Conservation (phyloP, 345 rosid genomes). For the Laguncularia racemosa region DNA sequence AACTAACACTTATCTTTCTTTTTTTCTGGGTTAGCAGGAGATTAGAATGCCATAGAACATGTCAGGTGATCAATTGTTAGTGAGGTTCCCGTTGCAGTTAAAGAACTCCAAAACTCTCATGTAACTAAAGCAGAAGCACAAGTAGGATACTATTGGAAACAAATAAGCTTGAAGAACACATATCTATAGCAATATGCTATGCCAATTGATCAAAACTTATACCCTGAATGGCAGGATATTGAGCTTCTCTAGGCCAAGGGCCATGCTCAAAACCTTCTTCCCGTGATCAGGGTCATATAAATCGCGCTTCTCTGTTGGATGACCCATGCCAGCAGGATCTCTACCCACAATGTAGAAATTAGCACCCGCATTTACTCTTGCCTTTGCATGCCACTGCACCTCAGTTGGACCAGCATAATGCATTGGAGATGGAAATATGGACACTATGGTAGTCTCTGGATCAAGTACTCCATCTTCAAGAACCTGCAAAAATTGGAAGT, state of each 20-base stretch:
- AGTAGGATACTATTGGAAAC: background rate
- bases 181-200: background rate
- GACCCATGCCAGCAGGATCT: slow-evolving; percentile 99
- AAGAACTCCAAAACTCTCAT: no score
- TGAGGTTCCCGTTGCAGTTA: no score
- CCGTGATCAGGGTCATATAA: slow-evolving; percentile 96
- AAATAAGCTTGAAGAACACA: background rate
- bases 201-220: slow-evolving; percentile 4
- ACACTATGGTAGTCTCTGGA: slow-evolving; percentile 78
- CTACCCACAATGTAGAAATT: slow-evolving; percentile 97
- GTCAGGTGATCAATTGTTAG: no score
- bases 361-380: slow-evolving; percentile 92
- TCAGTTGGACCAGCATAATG: slow-evolving; percentile 99
- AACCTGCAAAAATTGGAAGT: slow-evolving; percentile 36
- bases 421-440: slow-evolving; percentile 98
- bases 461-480: slow-evolving; percentile 91
- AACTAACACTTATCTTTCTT: no score
- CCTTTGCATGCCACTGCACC: slow-evolving; percentile 99
- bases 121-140: no score
- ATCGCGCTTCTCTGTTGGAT: slow-evolving; percentile 92
- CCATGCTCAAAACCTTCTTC: slow-evolving; percentile 94
- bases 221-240: slow-evolving; percentile 95
- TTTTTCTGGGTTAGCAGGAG: no score
- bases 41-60: no score
- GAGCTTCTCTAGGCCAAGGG: slow-evolving; percentile 92